Percentiles rank a stretch among this genome's conserved stretches.
phyloP scores from a whole-genome alignment of 257 asterid species.

The Solanum arcanum region DNA sequence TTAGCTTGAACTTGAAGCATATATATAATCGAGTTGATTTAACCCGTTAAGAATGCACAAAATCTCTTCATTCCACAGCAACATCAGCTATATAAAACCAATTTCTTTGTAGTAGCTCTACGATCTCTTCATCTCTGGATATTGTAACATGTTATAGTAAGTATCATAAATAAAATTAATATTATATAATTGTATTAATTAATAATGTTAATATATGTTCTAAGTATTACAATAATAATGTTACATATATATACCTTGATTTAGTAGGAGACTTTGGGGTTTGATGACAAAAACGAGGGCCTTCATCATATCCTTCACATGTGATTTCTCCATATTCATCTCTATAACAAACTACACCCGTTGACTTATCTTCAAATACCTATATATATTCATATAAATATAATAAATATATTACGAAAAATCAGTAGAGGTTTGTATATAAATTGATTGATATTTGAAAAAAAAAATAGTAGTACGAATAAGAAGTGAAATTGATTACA shows the following conservation, averaged over 20 bases:
- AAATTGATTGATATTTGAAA: not conserved
- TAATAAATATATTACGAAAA: not conserved
- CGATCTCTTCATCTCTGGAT: not conserved
- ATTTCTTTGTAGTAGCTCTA: not conserved
- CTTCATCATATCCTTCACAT: conserved; percentile 21
- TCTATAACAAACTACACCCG: conserved; percentile 14
- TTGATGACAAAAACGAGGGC: conserved; percentile 5
- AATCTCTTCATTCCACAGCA: not conserved
- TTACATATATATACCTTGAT: not conserved
- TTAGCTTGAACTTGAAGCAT: not conserved
- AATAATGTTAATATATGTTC: not conserved
- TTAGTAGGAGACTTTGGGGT: not conserved
- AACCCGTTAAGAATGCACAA: not conserved
- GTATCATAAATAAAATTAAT: not conserved
- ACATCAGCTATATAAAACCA: not conserved
- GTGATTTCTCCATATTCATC: conserved; percentile 16
- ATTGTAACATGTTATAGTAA: not conserved
- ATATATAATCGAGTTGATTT: not conserved
- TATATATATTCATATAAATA: not conserved
- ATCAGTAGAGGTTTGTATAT: not conserved
- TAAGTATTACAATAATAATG: not conserved
- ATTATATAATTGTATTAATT: not conserved
- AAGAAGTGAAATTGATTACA: not conserved
- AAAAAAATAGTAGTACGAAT: too few relatives aligned
- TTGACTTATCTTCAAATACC: conserved; percentile 16